Percentiles rank a stretch among this genome's conserved stretches.
phyloP scores from a whole-genome alignment of 169 alveolate species.

The Plasmodium blacklocki region DNA sequence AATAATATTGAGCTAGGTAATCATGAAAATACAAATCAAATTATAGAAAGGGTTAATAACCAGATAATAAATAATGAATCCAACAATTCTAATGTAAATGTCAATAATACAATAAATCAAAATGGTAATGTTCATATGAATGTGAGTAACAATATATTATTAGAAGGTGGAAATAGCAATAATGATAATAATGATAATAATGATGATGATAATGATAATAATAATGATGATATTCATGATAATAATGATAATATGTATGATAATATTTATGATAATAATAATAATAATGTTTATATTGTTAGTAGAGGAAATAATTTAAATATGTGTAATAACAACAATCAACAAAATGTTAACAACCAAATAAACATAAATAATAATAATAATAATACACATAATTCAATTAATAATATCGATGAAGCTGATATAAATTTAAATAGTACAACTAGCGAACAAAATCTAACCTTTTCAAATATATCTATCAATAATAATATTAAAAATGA shows the following conservation, averaged over 20 bases:
- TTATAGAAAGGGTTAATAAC: neutral
- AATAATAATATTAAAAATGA: too few relatives aligned
- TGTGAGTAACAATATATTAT: too few relatives aligned
- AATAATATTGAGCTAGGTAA: neutral
- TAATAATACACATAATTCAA: conserved; percentile 6
- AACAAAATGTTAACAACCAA: neutral
- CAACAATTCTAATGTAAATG: neutral
- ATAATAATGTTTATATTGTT: neutral
- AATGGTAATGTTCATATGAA: neutral
- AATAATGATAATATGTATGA: neutral
- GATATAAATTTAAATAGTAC: too few relatives aligned
- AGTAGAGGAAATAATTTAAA: neutral
- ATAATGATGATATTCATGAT: too few relatives aligned
- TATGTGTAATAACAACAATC: neutral
- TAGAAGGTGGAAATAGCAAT: neutral
- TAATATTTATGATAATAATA: neutral
- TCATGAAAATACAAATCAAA: conserved; percentile 10
- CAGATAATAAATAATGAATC: neutral
- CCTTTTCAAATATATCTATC: too few relatives aligned
- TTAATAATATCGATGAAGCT: neutral
- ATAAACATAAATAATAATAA: neutral
- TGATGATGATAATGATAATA: neutral
- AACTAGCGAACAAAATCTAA: too few relatives aligned
- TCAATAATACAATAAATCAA: neutral
- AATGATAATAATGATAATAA: neutral